Percentiles rank a stretch among this genome's conserved stretches.
phyloP scores from a whole-genome alignment of 2,329 filamentous ascomycete genomes.

The Colletotrichum destructivum region DNA sequence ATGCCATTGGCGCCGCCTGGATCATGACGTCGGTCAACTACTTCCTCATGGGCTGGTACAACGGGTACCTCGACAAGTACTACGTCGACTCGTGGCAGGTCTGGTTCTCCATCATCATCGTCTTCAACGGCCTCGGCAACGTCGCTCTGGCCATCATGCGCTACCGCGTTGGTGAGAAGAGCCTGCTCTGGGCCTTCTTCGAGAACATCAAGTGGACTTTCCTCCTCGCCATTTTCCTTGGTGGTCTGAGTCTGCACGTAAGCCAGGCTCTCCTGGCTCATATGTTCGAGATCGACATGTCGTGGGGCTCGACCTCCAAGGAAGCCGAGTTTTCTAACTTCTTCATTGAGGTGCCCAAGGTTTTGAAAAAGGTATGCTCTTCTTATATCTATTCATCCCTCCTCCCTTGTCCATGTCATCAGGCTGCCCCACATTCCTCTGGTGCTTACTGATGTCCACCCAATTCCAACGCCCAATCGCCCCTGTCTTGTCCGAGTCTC shows the following conservation, averaged over 20 bases:
- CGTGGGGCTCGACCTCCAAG: constrained; percentile 88
- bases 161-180: constrained; percentile 77
- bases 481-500: not conserved
- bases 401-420: constrained; percentile 38
- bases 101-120: constrained; percentile 85
- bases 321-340: constrained; percentile 87
- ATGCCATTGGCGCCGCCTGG: constrained; percentile 83
- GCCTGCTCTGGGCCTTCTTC: constrained; percentile 68
- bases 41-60: constrained; percentile 83
- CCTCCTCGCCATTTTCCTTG: constrained; percentile 84
- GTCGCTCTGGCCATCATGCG: constrained; percentile 80
- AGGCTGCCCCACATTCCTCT: constrained; percentile 47
- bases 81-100: constrained; percentile 85
- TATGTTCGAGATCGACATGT: constrained; percentile 90
- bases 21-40: constrained; percentile 82
- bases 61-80: constrained; percentile 84
- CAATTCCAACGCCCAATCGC: not conserved
- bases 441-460: constrained; percentile 47
- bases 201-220: constrained; percentile 83
- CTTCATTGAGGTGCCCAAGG: constrained; percentile 86
- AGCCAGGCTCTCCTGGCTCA: constrained; percentile 84
- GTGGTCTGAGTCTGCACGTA: constrained; percentile 85
- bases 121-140: constrained; percentile 84
- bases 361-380: constrained; percentile 80
- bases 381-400: constrained; percentile 48